Evolutionary conservation across 2,329 filamentous ascomycete genomes (phyloP).

Genomic region (Endoconidiophora laricicola): DNA sequence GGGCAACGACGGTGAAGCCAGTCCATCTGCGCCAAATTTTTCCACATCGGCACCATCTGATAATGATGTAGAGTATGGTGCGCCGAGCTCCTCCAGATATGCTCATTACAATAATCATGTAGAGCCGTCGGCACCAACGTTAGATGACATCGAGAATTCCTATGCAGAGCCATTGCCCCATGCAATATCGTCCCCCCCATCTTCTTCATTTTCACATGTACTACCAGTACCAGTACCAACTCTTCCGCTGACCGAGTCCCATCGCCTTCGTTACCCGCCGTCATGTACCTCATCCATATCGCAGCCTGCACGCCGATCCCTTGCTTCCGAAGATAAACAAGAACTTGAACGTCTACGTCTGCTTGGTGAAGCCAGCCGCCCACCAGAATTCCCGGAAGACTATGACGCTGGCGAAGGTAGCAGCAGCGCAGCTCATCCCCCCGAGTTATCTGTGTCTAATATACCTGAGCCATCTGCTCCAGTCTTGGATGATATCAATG

Average conservation of each 20-base stretch:
- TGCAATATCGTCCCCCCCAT: not conserved
- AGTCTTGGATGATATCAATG: constrained; percentile 16
- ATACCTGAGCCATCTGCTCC: constrained; percentile 16
- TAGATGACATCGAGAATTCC: constrained; percentile 6
- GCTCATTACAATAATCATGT: not conserved
- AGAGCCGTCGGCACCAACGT: constrained; percentile 7
- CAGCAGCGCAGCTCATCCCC: constrained; percentile 1
- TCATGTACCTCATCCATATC: not conserved
- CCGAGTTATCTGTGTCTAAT: constrained; percentile 2
- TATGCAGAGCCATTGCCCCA: constrained; percentile 14
- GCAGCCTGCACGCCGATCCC: not conserved
- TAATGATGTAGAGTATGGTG: constrained; percentile 27
- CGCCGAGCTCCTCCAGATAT: too few species aligned
- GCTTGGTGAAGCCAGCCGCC: constrained; percentile 47
- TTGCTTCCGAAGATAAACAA: constrained; percentile 52
- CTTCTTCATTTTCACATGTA: not conserved
- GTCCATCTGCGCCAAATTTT: constrained; percentile 22
- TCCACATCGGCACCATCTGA: constrained; percentile 16
- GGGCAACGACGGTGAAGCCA: constrained; percentile 13
- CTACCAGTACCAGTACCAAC: constrained; percentile 16
- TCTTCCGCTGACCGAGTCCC: constrained; percentile 14
- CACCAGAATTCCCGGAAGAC: constrained; percentile 40
- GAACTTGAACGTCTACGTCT: constrained; percentile 54
- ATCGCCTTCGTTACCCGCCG: constrained; percentile 1
- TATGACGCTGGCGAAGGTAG: constrained; percentile 23